These are phyloP conservation scores for Aureobasidium namibiae DNA, from an alignment of 2,329 filamentous ascomycete species.

Conservation along the genomic window DNA sequence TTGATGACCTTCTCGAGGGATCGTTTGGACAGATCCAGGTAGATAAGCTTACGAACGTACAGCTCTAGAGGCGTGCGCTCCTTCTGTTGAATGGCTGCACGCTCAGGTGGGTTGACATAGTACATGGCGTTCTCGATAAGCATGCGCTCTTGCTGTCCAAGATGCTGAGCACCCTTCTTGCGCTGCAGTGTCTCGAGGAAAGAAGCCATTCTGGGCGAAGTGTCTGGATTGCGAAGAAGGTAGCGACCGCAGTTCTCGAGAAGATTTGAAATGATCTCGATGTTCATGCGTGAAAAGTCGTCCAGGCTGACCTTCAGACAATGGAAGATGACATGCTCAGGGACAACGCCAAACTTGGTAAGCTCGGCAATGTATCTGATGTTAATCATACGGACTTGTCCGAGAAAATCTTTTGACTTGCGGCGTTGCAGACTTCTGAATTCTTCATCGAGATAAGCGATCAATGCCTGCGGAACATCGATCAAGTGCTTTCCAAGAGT, in stretches of 20 bases:
- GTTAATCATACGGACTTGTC: constrained; percentile 86
- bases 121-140: constrained; percentile 97
- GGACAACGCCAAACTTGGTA: constrained; percentile 96
- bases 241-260: constrained; percentile 96
- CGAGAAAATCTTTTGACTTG: constrained; percentile 95
- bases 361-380: constrained; percentile 96
- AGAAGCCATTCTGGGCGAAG: constrained; percentile 82
- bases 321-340: constrained; percentile 97
- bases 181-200: constrained; percentile 92
- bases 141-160: constrained; percentile 95
- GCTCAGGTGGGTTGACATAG: constrained; percentile 90
- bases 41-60: constrained; percentile 87
- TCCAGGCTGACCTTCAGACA: constrained; percentile 96
- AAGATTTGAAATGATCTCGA: constrained; percentile 94
- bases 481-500: constrained; percentile 90
- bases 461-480: constrained; percentile 85
- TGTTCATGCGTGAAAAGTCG: constrained; percentile 97
- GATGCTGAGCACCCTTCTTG: constrained; percentile 91
- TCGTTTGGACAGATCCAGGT: constrained; percentile 86
- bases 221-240: constrained; percentile 84
- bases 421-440: constrained; percentile 93
- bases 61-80: constrained; percentile 88
- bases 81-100: constrained; percentile 91
- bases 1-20: constrained; percentile 91
- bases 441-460: constrained; percentile 88